phyloP scores from a whole-genome alignment of 768 basidiomycete genomes.

The Agrocybe chaxingu region DNA sequence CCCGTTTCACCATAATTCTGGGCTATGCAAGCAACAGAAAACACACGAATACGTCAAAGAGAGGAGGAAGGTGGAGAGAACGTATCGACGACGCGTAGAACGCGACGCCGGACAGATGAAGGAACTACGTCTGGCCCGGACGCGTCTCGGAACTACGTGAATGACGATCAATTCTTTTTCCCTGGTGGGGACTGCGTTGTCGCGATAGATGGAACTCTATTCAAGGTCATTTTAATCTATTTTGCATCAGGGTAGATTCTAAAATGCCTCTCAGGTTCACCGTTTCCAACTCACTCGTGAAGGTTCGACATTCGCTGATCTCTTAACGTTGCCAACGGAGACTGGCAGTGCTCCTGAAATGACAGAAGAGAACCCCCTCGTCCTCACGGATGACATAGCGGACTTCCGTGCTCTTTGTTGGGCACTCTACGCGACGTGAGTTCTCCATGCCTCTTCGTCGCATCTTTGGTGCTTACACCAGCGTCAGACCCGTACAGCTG shows the following conservation, averaged over 20 bases:
- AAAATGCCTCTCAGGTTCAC: slow-evolving; percentile 7
- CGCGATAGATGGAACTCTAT: slow-evolving; percentile 8
- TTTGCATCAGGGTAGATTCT: neutral
- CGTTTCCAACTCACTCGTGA: slow-evolving; percentile 11
- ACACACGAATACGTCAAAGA: no score
- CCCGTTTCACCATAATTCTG: no score
- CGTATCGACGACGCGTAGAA: no score
- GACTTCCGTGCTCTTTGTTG: slow-evolving; percentile 18
- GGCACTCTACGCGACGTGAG: slow-evolving; percentile 17
- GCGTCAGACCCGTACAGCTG: neutral
- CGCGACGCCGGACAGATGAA: no score
- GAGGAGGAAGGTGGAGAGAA: no score
- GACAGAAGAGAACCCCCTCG: slow-evolving; percentile 13
- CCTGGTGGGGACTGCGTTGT: slow-evolving; percentile 12
- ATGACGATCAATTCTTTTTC: slow-evolving; percentile 5
- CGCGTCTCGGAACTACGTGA: neutral
- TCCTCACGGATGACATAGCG: slow-evolving; percentile 8
- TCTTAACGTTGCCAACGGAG: slow-evolving; percentile 9
- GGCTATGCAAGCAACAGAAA: no score
- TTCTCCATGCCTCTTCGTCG: neutral
- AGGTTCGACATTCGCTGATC: slow-evolving; percentile 8
- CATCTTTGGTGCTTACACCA: neutral
- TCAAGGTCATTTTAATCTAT: slow-evolving; percentile 11
- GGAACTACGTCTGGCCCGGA: neutral
- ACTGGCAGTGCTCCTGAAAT: neutral